These are phyloP conservation scores for Hymenoscyphus scutula DNA, from an alignment of 2,329 filamentous ascomycete genomes.

Conservation along the genomic window DNA sequence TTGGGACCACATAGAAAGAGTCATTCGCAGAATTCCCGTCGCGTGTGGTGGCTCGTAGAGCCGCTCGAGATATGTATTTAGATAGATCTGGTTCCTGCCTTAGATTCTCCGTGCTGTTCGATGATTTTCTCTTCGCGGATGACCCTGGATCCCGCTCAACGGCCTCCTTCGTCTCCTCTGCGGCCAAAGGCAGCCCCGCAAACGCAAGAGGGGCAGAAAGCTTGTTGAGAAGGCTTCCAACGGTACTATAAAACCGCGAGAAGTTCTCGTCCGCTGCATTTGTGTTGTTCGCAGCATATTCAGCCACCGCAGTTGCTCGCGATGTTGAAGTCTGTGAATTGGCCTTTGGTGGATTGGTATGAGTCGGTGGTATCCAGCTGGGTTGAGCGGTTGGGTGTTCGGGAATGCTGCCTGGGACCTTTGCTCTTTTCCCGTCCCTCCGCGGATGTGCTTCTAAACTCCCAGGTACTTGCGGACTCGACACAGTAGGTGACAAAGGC, in stretches of 20 bases:
- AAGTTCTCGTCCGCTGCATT: conserved; percentile 71
- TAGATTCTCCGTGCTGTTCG: conserved; percentile 34
- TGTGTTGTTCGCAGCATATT: conserved; percentile 25
- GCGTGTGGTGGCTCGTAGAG: conserved; percentile 73
- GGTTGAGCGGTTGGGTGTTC: conserved; percentile 48
- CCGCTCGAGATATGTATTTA: conserved; percentile 81
- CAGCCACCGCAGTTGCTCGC: conserved; percentile 36
- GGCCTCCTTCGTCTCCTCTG: conserved; percentile 43
- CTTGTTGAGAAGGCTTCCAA: conserved; percentile 82
- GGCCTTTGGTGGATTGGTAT: conserved; percentile 32
- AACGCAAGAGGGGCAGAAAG: conserved; percentile 90
- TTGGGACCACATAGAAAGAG: conserved; percentile 93
- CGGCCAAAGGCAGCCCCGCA: conserved; percentile 78
- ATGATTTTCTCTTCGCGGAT: conserved; percentile 34
- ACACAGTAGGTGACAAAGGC: conserved; percentile 69
- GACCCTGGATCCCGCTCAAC: conserved; percentile 38
- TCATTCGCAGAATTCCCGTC: conserved; percentile 63
- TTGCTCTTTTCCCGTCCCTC: conserved; percentile 48
- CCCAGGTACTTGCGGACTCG: conserved; percentile 70
- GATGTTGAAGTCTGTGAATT: conserved; percentile 28
- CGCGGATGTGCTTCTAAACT: conserved; percentile 60
- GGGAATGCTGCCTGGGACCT: conserved; percentile 50
- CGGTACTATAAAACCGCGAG: conserved; percentile 86
- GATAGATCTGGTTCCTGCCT: conserved; percentile 69
- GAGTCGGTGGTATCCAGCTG: conserved; percentile 50